phyloP scores from a whole-genome alignment of 2,329 filamentous ascomycete species.

The Neobulgaria alba region DNA sequence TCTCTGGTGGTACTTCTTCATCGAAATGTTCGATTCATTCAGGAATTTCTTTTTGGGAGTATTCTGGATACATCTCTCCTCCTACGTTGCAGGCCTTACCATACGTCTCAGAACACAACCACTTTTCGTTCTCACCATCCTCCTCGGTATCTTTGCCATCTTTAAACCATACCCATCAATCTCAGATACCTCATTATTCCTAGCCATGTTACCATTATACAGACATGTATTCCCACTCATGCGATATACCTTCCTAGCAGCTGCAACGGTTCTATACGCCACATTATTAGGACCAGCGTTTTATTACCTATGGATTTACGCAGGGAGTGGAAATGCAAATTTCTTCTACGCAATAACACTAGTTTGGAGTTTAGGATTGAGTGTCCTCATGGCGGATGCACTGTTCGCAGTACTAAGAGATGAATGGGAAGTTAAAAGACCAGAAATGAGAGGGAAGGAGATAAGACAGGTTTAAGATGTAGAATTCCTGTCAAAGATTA shows the following conservation, averaged over 20 bases:
- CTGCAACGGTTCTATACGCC: conserved; percentile 77
- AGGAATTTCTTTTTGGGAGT: conserved; percentile 93
- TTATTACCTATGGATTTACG: conserved; percentile 97
- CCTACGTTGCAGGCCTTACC: conserved; percentile 80
- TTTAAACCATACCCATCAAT: conserved; percentile 97
- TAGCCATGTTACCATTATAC: conserved; percentile 76
- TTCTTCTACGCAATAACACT: conserved; percentile 99
- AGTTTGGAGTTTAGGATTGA: conserved; percentile 92
- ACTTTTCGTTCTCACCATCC: conserved; percentile 72
- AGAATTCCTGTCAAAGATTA: no score
- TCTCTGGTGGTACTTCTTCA: conserved; percentile 99
- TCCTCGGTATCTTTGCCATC: conserved; percentile 83
- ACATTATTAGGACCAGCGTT: conserved; percentile 88
- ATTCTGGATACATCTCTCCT: conserved; percentile 91
- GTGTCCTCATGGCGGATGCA: conserved; percentile 77
- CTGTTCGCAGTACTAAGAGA: conserved; percentile 84
- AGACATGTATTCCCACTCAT: conserved; percentile 90
- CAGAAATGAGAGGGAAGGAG: conserved; percentile 83
- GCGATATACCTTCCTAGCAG: conserved; percentile 83
- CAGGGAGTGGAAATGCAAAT: conserved; percentile 94
- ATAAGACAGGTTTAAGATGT: conserved; percentile 36
- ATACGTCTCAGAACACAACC: conserved; percentile 79
- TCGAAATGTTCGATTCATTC: conserved; percentile 99
- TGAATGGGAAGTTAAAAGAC: conserved; percentile 87
- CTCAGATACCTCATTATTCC: conserved; percentile 78